Base-by-base conservation (phyloP, 169 alveolate species). In the Cryptosporidium meleagridis region DNA sequence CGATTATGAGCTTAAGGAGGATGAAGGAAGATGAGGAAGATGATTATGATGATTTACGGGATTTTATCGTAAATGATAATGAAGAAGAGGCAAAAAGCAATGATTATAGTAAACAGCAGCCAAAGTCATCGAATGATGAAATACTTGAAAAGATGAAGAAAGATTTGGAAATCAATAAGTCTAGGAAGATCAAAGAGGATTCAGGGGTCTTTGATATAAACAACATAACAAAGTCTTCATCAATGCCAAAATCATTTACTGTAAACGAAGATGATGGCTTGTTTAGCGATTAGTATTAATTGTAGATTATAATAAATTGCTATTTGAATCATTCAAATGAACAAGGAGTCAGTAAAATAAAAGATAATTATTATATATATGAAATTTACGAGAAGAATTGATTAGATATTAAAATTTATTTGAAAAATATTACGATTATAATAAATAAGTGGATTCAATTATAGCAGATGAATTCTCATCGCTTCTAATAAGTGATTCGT, bases 171-270 rank as follows among this genome's bases (percentile, higher is more conserved):
- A 26, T 55, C 10, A 73, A 59, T 16, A 73, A 51, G 35, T 41
- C 41, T 16, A 53, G 58, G 16, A 59, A 59, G 55, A 73, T 59
- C 7, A 59, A 31, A 9, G 86, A 59, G 61, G 86, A 52, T 73
- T 33, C 68, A 16, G 35, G 71, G 10, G 18, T 55, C 7, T 73
- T 55, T 58, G 86, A 73, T 31, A 73, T 73, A 53, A 55, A 37
- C 26, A 55, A 58, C 29, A 73, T 73, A 73, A 55, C 86, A 73
- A 59, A 59, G 14, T 73, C 86, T n/a, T 31, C 85, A n/a, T 51
- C 48, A 14, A 71, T 71, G 33, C 39, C 61, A 31, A 71, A 71
- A 35, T 71, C 86, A 53, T 73, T 73, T 59, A 73, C 86, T 29
- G 68, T 73, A 18, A 55, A 73, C 58, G 86, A 73, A 37, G 70